Conservation (phyloP, 2,329 filamentous ascomycete species). For the Passalora sequoiae region DNA sequence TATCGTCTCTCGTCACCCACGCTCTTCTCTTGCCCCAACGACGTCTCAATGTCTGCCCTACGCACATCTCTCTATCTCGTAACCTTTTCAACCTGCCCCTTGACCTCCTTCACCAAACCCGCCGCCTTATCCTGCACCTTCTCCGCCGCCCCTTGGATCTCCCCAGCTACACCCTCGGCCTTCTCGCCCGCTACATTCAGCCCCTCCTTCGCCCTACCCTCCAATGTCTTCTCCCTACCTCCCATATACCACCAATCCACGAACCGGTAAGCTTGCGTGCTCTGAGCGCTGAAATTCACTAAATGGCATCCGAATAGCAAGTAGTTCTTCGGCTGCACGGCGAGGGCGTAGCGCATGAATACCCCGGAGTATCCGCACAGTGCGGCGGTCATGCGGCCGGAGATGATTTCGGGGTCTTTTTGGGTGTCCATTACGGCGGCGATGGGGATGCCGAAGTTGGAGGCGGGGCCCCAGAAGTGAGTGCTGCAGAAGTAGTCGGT, state of each 20-base stretch:
- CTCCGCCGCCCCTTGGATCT: conserved; percentile 24
- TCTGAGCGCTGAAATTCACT: conserved; percentile 59
- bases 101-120: conserved; percentile 21
- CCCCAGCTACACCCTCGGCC: conserved; percentile 28
- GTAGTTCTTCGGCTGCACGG: conserved; percentile 60
- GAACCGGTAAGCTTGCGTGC: conserved; percentile 58
- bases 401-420: conserved; percentile 55
- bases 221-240: conserved; percentile 39
- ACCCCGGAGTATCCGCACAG: conserved; percentile 57
- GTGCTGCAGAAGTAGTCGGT: conserved; percentile 51
- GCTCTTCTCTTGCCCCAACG: too few relatives aligned
- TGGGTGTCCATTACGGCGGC: conserved; percentile 51
- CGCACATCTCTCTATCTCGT: conserved; percentile 19
- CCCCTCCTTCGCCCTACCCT: conserved; percentile 38
- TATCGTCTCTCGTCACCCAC: too few relatives aligned
- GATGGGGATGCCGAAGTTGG: conserved; percentile 52
- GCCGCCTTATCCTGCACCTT: conserved; percentile 17
- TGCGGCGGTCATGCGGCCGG: conserved; percentile 58
- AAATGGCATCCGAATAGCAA: conserved; percentile 64
- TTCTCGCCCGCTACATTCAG: conserved; percentile 25
- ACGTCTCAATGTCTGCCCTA: too few relatives aligned
- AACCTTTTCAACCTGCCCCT: conserved; percentile 24
- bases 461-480: conserved; percentile 47
- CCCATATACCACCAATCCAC: conserved; percentile 55
- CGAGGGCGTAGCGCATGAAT: conserved; percentile 64